Evolutionary conservation across 2,329 filamentous ascomycete species (phyloP).

Genomic region (Sphaerulina vaccinii): DNA sequence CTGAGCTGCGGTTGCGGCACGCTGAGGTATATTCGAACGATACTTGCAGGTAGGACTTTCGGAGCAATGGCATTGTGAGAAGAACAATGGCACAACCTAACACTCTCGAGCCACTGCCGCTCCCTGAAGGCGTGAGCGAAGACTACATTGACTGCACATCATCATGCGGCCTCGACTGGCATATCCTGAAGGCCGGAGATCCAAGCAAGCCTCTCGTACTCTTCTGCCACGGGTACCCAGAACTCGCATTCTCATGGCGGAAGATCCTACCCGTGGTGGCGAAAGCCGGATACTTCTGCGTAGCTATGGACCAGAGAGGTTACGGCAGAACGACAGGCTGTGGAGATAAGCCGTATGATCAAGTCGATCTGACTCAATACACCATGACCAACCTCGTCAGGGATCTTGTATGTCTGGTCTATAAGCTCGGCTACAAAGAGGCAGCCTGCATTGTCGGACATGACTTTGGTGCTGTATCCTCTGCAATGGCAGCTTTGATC

Average conservation of each 20-base stretch:
- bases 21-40: no score
- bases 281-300: constrained; percentile 60
- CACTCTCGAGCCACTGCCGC: constrained; percentile 48
- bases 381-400: constrained; percentile 59
- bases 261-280: constrained; percentile 61
- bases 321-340: constrained; percentile 66
- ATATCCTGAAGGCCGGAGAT: constrained; percentile 58
- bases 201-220: constrained; percentile 56
- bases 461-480: constrained; percentile 64
- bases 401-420: constrained; percentile 61
- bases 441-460: constrained; percentile 64
- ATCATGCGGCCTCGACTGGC: constrained; percentile 58
- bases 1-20: no score
- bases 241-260: constrained; percentile 69
- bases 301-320: constrained; percentile 67
- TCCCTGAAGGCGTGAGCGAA: constrained; percentile 56
- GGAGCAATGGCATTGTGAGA: not conserved
- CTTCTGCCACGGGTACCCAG: constrained; percentile 66
- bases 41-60: no score
- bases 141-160: constrained; percentile 56
- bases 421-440: constrained; percentile 58
- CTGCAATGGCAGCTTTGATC: constrained; percentile 59
- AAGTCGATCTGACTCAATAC: constrained; percentile 58
- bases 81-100: constrained; percentile 14
- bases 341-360: constrained; percentile 51